phyloP scores from a whole-genome alignment of 2,329 filamentous ascomycete genomes.

The Aspergillus oerlinghausenensis region DNA sequence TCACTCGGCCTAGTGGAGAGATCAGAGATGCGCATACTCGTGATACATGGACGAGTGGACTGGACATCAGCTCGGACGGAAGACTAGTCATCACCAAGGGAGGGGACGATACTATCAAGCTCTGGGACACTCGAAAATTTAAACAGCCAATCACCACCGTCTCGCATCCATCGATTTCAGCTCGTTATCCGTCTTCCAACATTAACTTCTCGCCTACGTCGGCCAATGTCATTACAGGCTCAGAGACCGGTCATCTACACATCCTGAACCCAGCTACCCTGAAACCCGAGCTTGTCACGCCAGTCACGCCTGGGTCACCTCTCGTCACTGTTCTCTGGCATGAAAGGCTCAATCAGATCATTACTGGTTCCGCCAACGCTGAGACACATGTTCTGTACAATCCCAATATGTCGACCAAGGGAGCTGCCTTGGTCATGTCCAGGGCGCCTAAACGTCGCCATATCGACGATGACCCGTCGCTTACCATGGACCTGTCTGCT shows the following conservation, averaged over 20 bases:
- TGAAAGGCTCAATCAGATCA: slow-evolving; percentile 88
- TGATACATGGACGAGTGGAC: slow-evolving; percentile 84
- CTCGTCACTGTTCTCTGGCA: slow-evolving; percentile 89
- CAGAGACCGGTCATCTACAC: slow-evolving; percentile 77
- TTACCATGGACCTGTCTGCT: slow-evolving; percentile 77
- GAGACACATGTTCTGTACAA: slow-evolving; percentile 89
- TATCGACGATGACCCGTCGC: slow-evolving; percentile 83
- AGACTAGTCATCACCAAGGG: slow-evolving; percentile 86
- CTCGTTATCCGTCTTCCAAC: slow-evolving; percentile 76
- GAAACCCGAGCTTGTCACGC: slow-evolving; percentile 75
- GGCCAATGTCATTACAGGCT: slow-evolving; percentile 83
- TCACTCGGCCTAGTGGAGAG: slow-evolving; percentile 74
- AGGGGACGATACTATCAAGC: slow-evolving; percentile 86
- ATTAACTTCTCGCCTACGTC: slow-evolving; percentile 85
- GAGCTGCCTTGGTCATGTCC: slow-evolving; percentile 84
- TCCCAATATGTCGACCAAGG: slow-evolving; percentile 72
- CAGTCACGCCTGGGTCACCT: slow-evolving; percentile 78
- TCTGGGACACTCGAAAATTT: slow-evolving; percentile 97
- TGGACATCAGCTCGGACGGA: slow-evolving; percentile 88
- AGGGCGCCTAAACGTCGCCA: slow-evolving; percentile 92
- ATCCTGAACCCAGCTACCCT: slow-evolving; percentile 92
- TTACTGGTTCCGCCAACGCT: slow-evolving; percentile 87
- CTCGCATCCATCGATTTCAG: slow-evolving; percentile 74
- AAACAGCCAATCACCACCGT: slow-evolving; percentile 80
- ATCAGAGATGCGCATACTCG: slow-evolving; percentile 75